Evolutionary conservation across 1,284 basidiomycete genomes (phyloP).

Genomic region (Leccinum cinnamomeum): DNA sequence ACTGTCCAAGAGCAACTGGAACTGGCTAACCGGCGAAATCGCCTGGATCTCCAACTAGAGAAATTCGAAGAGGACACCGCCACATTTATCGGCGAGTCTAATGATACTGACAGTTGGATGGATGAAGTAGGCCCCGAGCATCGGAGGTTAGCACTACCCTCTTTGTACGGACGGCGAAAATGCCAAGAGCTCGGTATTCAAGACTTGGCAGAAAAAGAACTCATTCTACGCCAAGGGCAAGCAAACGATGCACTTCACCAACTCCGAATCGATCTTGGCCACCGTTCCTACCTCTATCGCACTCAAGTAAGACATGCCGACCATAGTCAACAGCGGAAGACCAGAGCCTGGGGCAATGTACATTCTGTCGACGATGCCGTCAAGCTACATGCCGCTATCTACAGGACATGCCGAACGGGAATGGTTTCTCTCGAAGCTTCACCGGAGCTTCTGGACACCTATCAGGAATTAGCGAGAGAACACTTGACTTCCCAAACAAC

Average conservation of each 20-base stretch:
- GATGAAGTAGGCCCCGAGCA: background rate
- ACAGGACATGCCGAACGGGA: no score
- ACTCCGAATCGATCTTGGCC: background rate
- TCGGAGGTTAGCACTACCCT: background rate
- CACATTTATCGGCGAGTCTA: background rate
- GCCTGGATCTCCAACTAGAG: background rate
- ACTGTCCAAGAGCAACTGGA: background rate
- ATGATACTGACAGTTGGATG: background rate
- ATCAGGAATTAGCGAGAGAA: background rate
- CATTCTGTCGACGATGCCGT: no score
- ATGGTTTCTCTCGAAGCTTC: no score
- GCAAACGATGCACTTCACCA: background rate
- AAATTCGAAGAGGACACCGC: background rate
- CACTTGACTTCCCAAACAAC: background rate
- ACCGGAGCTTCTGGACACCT: no score
- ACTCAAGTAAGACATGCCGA: no score
- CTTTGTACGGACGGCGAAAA: background rate
- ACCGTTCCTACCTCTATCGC: background rate
- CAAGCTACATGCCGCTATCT: no score
- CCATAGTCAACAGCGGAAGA: no score
- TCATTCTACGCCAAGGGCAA: background rate
- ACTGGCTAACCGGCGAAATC: background rate
- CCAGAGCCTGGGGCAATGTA: no score
- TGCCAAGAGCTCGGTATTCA: background rate
- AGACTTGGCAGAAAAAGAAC: background rate